Conservation (phyloP, 1,139 yeast genomes). For the Meyerozyma elateridarum region DNA sequence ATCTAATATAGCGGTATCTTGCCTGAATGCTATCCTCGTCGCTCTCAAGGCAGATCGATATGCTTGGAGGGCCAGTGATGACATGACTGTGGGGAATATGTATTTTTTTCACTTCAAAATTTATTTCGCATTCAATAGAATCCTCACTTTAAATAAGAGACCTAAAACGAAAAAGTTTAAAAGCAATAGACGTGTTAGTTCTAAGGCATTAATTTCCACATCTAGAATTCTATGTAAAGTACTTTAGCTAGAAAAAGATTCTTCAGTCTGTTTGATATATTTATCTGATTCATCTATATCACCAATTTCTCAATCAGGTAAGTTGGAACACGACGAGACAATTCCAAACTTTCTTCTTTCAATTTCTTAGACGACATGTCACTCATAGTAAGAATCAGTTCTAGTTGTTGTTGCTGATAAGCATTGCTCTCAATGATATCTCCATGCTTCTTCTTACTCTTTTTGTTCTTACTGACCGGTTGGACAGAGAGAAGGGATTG, state of each 20-base stretch:
- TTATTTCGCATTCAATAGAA: no score
- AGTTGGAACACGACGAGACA: constrained; percentile 39
- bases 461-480: constrained; percentile 18
- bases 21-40: constrained; percentile 58
- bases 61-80: constrained; percentile 39
- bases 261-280: no score
- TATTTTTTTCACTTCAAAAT: no score
- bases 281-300: constrained; percentile 19
- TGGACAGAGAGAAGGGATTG: constrained; percentile 36
- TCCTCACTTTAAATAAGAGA: no score
- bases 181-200: no score
- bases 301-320: constrained; percentile 50
- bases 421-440: constrained; percentile 19
- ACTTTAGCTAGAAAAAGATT: no score
- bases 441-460: constrained; percentile 17
- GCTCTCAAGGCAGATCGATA: constrained; percentile 72
- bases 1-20: constrained; percentile 28
- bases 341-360: constrained; percentile 26
- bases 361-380: constrained; percentile 26
- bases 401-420: constrained; percentile 28
- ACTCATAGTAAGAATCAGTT: constrained; percentile 35
- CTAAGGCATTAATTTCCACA: no score
- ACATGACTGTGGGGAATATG: no score
- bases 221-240: no score
- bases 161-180: no score